A percentile compares a stretch with the other conserved stretches of the same genome.
Evolutionary conservation across 2,329 filamentous ascomycete species (phyloP).

Genomic region (Verticillium dahliae): DNA sequence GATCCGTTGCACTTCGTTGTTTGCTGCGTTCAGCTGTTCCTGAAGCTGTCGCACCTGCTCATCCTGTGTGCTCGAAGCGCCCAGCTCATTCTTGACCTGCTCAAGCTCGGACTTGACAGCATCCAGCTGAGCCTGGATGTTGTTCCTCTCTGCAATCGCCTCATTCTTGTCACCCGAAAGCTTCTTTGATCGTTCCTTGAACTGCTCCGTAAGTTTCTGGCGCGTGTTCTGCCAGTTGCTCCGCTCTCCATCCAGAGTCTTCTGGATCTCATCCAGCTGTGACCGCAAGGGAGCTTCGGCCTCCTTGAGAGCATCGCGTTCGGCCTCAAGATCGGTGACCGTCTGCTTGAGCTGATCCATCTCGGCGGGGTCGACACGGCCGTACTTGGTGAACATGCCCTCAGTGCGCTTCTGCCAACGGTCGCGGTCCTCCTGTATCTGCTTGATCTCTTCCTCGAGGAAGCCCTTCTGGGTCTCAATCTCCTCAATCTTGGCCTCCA

Average conservation of each 20-base stretch:
- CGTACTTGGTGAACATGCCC: slow-evolving; percentile 92
- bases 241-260: slow-evolving; percentile 47
- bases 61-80: neutral
- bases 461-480: slow-evolving; percentile 75
- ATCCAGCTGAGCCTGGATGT: slow-evolving; percentile 43
- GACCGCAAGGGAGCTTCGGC: slow-evolving; percentile 44
- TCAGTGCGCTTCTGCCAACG: slow-evolving; percentile 94
- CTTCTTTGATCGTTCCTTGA: slow-evolving; percentile 53
- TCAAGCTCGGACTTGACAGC: slow-evolving; percentile 48
- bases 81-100: slow-evolving; percentile 26
- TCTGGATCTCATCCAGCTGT: slow-evolving; percentile 45
- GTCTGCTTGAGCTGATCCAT: slow-evolving; percentile 82
- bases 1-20: slow-evolving; percentile 48
- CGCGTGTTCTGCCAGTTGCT: slow-evolving; percentile 44
- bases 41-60: slow-evolving; percentile 29
- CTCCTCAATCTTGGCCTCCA: slow-evolving; percentile 74
- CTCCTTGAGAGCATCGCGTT: slow-evolving; percentile 52
- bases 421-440: slow-evolving; percentile 86
- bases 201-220: slow-evolving; percentile 52
- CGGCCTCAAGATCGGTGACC: slow-evolving; percentile 58
- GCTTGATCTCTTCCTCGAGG: slow-evolving; percentile 80
- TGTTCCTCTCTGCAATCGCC: slow-evolving; percentile 42
- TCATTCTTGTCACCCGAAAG: slow-evolving; percentile 49
- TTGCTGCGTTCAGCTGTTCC: slow-evolving; percentile 39
- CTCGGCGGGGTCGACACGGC: slow-evolving; percentile 88